These are phyloP conservation scores for Entomortierella parvispora DNA, from an alignment of 192 early-diverging fungal genomes.

Conservation along the genomic window DNA sequence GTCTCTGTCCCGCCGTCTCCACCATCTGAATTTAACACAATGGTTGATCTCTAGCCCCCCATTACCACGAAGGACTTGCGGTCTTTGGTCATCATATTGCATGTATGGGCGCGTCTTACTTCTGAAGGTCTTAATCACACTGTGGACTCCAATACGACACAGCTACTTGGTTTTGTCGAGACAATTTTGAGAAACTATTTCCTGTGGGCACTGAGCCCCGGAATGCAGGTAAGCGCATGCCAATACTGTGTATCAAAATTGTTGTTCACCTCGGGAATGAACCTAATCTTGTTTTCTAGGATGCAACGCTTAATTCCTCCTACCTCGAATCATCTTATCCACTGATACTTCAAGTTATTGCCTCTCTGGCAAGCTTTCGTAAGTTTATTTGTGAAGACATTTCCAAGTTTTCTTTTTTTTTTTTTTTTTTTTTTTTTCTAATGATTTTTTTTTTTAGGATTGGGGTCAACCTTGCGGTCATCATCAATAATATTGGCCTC, in stretches of 20 bases:
- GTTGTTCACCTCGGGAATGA: background rate
- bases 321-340: too few species aligned
- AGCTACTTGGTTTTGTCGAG: conserved; percentile 8
- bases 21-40: background rate
- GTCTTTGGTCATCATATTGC: conserved; percentile 11
- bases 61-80: conserved; percentile 18
- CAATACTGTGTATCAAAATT: too few species aligned
- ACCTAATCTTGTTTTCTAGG: background rate
- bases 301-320: background rate
- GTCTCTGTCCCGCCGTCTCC: too few species aligned
- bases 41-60: conserved; percentile 18
- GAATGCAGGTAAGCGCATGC: conserved; percentile 36
- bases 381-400: too few species aligned
- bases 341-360: too few species aligned
- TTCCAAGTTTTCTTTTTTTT: too few species aligned
- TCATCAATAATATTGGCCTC: conserved; percentile 10
- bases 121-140: background rate
- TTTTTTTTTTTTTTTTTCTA: background rate
- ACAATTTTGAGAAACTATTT: conserved; percentile 29
- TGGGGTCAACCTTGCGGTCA: too few species aligned
- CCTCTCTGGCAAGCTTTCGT: too few species aligned
- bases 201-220: conserved; percentile 42
- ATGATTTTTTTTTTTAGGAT: background rate
- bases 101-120: conserved; percentile 18
- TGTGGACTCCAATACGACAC: background rate